These are phyloP conservation scores for Fusarium paranaense DNA, from an alignment of 2,329 filamentous ascomycete species.

Conservation along the genomic window DNA sequence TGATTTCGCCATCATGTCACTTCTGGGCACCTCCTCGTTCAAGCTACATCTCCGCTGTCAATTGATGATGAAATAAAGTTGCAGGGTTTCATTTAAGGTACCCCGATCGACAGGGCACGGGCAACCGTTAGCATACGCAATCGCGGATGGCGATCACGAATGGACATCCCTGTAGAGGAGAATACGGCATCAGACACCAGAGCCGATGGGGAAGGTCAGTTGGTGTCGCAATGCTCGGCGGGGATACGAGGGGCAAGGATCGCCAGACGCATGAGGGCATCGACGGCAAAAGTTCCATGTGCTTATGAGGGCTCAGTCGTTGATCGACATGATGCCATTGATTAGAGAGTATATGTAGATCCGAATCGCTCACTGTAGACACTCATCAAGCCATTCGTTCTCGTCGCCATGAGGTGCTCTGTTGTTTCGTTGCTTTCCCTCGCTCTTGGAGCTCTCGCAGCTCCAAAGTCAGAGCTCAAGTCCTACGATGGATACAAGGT, in stretches of 20 bases:
- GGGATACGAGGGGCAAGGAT: constrained; percentile 13
- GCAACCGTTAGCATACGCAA: constrained; percentile 9
- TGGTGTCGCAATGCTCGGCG: constrained; percentile 2
- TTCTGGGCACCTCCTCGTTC: background rate
- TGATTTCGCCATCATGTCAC: constrained; percentile 20
- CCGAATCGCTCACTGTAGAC: background rate
- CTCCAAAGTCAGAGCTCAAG: constrained; percentile 24
- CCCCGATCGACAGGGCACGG: constrained; percentile 25
- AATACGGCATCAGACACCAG: constrained; percentile 3
- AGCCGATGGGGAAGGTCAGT: constrained; percentile 29
- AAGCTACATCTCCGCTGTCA: background rate
- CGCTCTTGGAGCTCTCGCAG: constrained; percentile 29
- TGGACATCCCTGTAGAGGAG: background rate
- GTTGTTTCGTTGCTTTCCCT: constrained; percentile 32
- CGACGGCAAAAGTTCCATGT: constrained; percentile 19
- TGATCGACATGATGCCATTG: constrained; percentile 1
- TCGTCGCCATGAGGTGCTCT: constrained; percentile 31
- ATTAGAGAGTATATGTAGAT: constrained; percentile 10
- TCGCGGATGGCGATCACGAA: constrained; percentile 16
- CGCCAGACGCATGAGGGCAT: background rate
- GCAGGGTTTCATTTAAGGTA: constrained; percentile 26
- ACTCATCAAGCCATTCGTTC: constrained; percentile 8
- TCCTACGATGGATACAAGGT: constrained; percentile 52
- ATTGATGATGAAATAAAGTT: constrained; percentile 49
- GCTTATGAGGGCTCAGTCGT: background rate